These are phyloP conservation scores for Fusarium sacchari DNA, from an alignment of 2,329 filamentous ascomycete species.

Conservation along the genomic window DNA sequence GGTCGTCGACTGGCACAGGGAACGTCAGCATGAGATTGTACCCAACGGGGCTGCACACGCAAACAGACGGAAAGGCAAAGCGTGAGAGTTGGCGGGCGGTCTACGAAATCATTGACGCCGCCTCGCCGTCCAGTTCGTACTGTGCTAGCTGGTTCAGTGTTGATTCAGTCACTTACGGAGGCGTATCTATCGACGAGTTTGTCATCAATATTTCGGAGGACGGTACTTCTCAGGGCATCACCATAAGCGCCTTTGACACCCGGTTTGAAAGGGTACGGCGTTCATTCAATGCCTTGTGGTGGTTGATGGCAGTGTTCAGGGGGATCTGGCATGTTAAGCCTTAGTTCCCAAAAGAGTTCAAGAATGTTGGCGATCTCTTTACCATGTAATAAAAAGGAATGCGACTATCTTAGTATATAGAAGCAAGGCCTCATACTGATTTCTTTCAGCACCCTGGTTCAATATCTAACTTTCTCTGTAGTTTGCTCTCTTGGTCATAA, in stretches of 20 bases:
- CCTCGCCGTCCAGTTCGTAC: not conserved
- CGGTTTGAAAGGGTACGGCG: not conserved
- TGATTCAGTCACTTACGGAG: not conserved
- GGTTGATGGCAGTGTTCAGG: not conserved
- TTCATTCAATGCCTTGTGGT: not conserved
- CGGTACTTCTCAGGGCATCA: not conserved
- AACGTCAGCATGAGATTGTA: conserved; percentile 4
- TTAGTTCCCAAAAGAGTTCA: not conserved
- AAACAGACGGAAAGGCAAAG: not conserved
- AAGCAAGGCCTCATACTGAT: too few relatives aligned
- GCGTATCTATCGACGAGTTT: not conserved
- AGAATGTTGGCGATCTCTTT: not conserved
- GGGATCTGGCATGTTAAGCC: not conserved
- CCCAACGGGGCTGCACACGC: not conserved
- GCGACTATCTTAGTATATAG: fast-evolving
- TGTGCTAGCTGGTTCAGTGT: not conserved
- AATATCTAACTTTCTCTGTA: too few relatives aligned
- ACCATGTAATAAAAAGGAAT: not conserved
- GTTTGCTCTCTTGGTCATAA: too few relatives aligned
- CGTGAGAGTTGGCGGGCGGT: not conserved
- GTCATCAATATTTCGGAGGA: not conserved
- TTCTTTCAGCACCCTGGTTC: too few relatives aligned
- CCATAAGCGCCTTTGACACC: not conserved
- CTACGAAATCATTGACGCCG: not conserved
- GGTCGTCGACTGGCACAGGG: not conserved